Conservation (phyloP, 83 land plant genomes). For the Isoetes engelmannii region DNA sequence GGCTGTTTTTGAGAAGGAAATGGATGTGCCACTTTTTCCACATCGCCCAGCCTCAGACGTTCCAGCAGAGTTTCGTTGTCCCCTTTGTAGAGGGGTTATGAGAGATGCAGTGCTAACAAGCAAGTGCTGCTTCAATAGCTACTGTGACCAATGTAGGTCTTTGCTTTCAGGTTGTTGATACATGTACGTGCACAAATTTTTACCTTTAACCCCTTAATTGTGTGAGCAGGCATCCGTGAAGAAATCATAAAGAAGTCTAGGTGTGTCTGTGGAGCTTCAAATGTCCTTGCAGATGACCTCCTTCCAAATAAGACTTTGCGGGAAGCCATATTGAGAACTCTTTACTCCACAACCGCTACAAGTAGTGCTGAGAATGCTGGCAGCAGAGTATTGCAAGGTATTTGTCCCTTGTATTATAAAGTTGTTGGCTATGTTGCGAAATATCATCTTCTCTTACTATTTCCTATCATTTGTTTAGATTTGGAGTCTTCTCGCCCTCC, state of each 20-base stretch:
- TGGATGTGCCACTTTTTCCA: conserved; percentile 65
- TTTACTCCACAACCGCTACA: conserved; percentile 48
- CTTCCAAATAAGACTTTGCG: conserved; percentile 77
- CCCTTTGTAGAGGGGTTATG: conserved; percentile 74
- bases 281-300: conserved; percentile 79
- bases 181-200: conserved; percentile 8
- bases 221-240: conserved; percentile 63
- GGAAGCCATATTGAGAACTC: conserved; percentile 56
- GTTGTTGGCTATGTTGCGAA: neutral
- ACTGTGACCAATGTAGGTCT: conserved; percentile 70
- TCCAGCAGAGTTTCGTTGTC: conserved; percentile 78
- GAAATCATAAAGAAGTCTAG: conserved; percentile 56
- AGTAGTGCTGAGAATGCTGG: conserved; percentile 86
- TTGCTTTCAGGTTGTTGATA: neutral
- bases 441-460: neutral
- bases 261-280: conserved; percentile 81
- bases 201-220: neutral
- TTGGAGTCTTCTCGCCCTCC: conserved; percentile 68
- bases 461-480: conserved; percentile 32
- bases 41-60: conserved; percentile 45
- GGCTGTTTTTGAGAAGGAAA: conserved; percentile 91
- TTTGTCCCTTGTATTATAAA: neutral
- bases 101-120: conserved; percentile 91
- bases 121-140: conserved; percentile 80
- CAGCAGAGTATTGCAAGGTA: conserved; percentile 22